Evolutionary conservation across 2,329 filamentous ascomycete species (phyloP).

Genomic region (Dactylonectria macrodidyma): DNA sequence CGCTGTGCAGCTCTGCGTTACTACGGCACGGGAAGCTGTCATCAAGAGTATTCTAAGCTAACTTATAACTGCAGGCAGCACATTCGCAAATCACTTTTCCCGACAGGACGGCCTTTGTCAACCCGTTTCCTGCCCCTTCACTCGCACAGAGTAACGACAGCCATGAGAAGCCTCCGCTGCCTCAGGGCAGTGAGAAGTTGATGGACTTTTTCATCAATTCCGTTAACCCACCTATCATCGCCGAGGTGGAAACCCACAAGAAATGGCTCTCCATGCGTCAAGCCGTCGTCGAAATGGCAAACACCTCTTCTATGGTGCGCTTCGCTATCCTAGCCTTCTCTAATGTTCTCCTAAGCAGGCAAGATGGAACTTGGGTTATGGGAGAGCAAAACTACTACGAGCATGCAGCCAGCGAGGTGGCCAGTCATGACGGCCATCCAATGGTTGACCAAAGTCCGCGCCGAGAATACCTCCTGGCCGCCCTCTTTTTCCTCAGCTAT

Average conservation of each 20-base stretch:
- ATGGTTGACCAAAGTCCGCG: conserved; percentile 49
- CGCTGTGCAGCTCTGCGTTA: conserved; percentile 14
- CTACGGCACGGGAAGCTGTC: background rate
- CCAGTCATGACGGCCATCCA: conserved; percentile 38
- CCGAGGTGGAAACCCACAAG: conserved; percentile 67
- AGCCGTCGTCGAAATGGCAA: conserved; percentile 63
- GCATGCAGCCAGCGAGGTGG: conserved; percentile 53
- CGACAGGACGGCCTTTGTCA: conserved; percentile 40
- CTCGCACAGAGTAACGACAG: conserved; percentile 41
- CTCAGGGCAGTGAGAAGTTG: conserved; percentile 49
- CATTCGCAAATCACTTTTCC: conserved; percentile 46
- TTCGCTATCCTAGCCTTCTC: conserved; percentile 67
- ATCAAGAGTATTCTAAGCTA: background rate
- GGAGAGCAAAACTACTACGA: conserved; percentile 57
- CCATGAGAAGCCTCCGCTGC: conserved; percentile 22
- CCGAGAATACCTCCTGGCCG: conserved; percentile 62
- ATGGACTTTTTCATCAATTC: conserved; percentile 65
- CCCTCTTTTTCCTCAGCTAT: conserved; percentile 69
- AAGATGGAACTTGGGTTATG: conserved; percentile 50
- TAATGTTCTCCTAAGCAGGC: conserved; percentile 58
- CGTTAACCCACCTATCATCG: conserved; percentile 66
- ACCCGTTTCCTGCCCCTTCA: conserved; percentile 40
- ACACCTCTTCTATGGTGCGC: conserved; percentile 61
- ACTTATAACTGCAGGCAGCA: conserved; percentile 29
- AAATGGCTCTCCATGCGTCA: conserved; percentile 66